Conservation (phyloP, 495 filamentous ascomycete species). For the Annulohypoxylon stygium region DNA sequence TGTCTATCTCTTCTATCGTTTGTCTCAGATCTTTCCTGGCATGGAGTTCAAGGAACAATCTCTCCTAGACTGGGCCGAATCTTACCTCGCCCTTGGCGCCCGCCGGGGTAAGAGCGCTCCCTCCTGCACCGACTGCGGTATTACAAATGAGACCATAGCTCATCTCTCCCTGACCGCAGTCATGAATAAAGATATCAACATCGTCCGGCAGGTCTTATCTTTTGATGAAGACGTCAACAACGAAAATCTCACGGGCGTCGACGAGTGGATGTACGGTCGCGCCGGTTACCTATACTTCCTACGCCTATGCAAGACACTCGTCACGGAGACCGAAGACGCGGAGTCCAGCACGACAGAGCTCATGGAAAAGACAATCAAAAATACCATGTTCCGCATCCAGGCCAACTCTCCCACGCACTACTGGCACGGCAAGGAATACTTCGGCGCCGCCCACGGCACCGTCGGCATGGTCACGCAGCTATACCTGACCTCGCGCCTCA, state of each 20-base stretch:
- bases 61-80: constrained; percentile 62
- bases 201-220: constrained; percentile 60
- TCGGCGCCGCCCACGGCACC: constrained; percentile 72
- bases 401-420: constrained; percentile 59
- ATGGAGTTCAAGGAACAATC: constrained; percentile 59
- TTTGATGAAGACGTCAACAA: constrained; percentile 55
- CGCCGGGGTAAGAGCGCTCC: constrained; percentile 50
- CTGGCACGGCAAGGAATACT: constrained; percentile 69
- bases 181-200: constrained; percentile 57
- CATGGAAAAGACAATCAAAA: constrained; percentile 52
- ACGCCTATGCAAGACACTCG: constrained; percentile 53
- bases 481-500: constrained; percentile 61
- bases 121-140: constrained; percentile 61
- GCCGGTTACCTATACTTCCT: constrained; percentile 73
- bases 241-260: constrained; percentile 47
- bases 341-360: constrained; percentile 47
- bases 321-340: constrained; percentile 1
- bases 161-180: constrained; percentile 65
- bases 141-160: constrained; percentile 68
- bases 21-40: constrained; percentile 62
- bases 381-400: constrained; percentile 56
- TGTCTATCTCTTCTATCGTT: constrained; percentile 68
- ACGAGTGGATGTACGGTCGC: constrained; percentile 71
- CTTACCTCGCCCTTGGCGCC: constrained; percentile 60
- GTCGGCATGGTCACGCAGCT: constrained; percentile 74